phyloP scores from a whole-genome alignment of 2,329 filamentous ascomycete genomes.

The Juglanconis oblonga region DNA sequence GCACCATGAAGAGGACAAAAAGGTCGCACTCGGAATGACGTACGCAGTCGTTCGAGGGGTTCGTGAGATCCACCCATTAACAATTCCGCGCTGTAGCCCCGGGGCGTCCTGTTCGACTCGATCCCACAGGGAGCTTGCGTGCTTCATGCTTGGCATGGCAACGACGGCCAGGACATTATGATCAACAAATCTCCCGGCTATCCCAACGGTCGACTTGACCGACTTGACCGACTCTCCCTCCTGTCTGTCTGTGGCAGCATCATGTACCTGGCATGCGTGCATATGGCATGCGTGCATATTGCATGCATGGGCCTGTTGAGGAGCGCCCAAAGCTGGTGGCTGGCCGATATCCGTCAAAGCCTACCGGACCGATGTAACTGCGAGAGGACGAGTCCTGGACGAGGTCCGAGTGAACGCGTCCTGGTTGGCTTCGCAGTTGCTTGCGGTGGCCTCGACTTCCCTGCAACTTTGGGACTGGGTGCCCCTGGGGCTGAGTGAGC shows the following conservation, averaged over 20 bases:
- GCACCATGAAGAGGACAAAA: no score
- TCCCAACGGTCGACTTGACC: not conserved
- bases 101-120: no score
- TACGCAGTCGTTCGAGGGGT: no score
- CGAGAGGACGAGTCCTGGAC: no score
- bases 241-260: not conserved
- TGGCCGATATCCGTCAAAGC: not conserved
- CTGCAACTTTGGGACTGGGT: not conserved
- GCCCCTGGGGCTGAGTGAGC: not conserved
- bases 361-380: no score
- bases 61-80: no score
- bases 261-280: not conserved
- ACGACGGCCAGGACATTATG: not conserved
- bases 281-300: not conserved
- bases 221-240: not conserved
- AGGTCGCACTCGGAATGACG: no score
- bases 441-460: no score
- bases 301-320: not conserved
- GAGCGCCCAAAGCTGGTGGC: not conserved
- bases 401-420: no score
- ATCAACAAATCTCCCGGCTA: not conserved
- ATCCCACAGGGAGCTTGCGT: not conserved
- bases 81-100: no score
- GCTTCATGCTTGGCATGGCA: slow-evolving; percentile 1
- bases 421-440: no score